These are phyloP conservation scores for Phytophthora quininea DNA, from an alignment of 352 stramenopile species.

Conservation along the genomic window DNA sequence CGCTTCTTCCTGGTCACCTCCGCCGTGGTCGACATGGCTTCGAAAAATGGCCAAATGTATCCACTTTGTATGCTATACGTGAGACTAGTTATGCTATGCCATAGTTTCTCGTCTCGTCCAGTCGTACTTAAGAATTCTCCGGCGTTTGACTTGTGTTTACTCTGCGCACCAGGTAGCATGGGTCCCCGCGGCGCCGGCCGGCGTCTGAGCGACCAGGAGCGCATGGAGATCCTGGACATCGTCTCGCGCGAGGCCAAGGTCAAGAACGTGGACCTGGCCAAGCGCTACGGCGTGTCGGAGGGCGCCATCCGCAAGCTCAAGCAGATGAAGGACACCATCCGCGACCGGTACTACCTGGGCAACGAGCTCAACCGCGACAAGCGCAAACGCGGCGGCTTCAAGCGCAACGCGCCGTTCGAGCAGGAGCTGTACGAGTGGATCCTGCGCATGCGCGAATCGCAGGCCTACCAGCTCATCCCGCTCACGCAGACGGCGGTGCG, in stretches of 20 bases:
- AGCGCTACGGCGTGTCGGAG: slow-evolving; percentile 86
- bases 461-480: slow-evolving; percentile 84
- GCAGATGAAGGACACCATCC: slow-evolving; percentile 87
- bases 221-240: slow-evolving; percentile 90
- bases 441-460: slow-evolving; percentile 78
- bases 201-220: slow-evolving; percentile 88
- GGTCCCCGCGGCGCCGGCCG: slow-evolving; percentile 75
- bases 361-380: slow-evolving; percentile 89
- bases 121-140: slow-evolving; percentile 35
- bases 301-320: slow-evolving; percentile 89
- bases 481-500: slow-evolving; percentile 86
- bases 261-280: slow-evolving; percentile 87
- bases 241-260: slow-evolving; percentile 81
- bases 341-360: slow-evolving; percentile 81
- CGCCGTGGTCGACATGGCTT: neutral
- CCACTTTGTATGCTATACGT: neutral
- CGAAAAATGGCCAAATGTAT: neutral
- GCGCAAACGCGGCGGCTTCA: slow-evolving; percentile 84
- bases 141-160: neutral
- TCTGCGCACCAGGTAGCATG: slow-evolving; percentile 34
- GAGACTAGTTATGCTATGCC: no score
- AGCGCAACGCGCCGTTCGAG: slow-evolving; percentile 85
- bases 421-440: slow-evolving; percentile 89
- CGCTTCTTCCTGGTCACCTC: slow-evolving; percentile 20
- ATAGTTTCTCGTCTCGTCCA: neutral